Conservation (phyloP, 306 rosid genomes). For the Citrullus colocynthis region DNA sequence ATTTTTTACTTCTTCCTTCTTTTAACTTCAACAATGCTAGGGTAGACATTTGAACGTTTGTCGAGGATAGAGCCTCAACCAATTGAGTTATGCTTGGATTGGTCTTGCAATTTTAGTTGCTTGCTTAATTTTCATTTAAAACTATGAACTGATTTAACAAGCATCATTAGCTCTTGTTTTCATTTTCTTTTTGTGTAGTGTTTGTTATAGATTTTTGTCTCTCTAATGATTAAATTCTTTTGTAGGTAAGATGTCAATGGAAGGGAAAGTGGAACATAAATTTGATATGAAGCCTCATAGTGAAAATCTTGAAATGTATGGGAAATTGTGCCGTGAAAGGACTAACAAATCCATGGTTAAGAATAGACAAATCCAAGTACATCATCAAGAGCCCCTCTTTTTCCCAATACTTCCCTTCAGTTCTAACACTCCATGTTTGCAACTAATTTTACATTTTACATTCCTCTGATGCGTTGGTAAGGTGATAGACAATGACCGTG, state of each 20-base stretch:
- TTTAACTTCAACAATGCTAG: neutral
- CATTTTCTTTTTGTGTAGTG: no score
- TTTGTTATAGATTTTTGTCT: neutral
- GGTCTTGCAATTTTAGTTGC: neutral
- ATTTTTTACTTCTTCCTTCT: no score
- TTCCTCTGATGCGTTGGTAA: constrained; percentile 22
- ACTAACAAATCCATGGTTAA: constrained; percentile 77
- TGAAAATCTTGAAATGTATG: constrained; percentile 78
- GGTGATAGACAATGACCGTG: constrained; percentile 90
- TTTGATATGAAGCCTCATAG: constrained; percentile 98
- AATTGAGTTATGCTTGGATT: neutral
- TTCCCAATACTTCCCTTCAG: neutral
- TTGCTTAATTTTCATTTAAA: no score
- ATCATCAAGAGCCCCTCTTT: neutral
- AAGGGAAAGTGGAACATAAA: constrained; percentile 94
- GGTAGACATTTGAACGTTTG: neutral
- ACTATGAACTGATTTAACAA: neutral
- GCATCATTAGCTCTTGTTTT: neutral
- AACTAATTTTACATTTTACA: constrained; percentile 6
- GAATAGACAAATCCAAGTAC: constrained; percentile 82
- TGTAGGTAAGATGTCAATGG: constrained; percentile 40
- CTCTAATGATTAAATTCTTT: neutral
- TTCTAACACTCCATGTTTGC: neutral
- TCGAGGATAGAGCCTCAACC: no score
- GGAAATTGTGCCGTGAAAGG: constrained; percentile 89